Conservation (phyloP, 805 yeast genomes). For the Candida maesae region DNA sequence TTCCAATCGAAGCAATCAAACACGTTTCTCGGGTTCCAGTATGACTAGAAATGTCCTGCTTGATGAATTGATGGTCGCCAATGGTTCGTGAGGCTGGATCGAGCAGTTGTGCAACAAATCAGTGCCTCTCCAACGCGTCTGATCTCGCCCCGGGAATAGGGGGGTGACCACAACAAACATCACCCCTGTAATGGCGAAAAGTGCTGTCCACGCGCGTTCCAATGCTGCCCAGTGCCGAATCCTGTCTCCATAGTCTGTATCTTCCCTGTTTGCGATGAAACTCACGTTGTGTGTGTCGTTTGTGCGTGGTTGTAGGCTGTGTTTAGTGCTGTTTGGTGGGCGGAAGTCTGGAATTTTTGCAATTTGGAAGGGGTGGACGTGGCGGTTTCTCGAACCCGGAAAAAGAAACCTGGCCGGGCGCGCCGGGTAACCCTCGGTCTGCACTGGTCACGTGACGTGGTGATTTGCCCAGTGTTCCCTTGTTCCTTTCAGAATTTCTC, state of each 20-base stretch:
- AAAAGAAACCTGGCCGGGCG: neutral
- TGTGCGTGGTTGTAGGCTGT: neutral
- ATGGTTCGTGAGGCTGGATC: no score
- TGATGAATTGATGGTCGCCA: neutral
- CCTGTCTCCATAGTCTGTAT: no score
- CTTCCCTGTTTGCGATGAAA: neutral
- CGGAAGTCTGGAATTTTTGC: constrained; percentile 7
- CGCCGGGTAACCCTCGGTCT: constrained; percentile 5
- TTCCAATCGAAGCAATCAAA: no score
- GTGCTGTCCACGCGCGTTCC: no score
- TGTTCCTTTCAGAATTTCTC: no score
- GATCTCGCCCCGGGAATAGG: constrained; percentile 1
- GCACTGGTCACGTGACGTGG: neutral
- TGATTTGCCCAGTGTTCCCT: no score
- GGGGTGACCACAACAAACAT: constrained; percentile 1
- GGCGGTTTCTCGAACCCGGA: constrained; percentile 7
- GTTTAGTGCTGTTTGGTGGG: constrained; percentile 2
- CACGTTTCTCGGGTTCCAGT: no score
- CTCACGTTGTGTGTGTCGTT: constrained; percentile 7
- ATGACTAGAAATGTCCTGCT: no score
- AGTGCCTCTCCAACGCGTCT: neutral
- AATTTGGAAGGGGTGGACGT: constrained; percentile 19
- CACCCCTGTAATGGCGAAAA: neutral
- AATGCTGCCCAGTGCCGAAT: no score
- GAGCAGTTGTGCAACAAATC: no score